phyloP scores from a whole-genome alignment of 257 asterid genomes.

The Nemophila menziesii region DNA sequence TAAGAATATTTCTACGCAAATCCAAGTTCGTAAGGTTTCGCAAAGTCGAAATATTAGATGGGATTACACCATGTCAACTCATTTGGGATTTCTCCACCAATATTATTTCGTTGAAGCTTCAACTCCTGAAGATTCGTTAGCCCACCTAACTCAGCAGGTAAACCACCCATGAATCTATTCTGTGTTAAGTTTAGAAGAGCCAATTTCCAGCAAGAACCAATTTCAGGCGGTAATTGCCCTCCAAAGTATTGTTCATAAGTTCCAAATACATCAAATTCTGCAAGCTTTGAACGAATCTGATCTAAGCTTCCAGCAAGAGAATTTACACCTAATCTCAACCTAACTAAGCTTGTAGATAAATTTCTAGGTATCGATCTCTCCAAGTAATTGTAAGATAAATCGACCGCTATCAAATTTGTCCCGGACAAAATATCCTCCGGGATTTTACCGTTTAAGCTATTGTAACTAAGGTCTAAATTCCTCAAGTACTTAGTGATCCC shows the following conservation, averaged over 20 bases:
- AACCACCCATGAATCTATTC: slow-evolving; percentile 34
- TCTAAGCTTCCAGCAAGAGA: slow-evolving; percentile 28
- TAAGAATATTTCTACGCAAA: slow-evolving; percentile 35
- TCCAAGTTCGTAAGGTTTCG: slow-evolving; percentile 33
- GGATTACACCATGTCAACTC: slow-evolving; percentile 34
- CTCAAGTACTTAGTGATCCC: slow-evolving; percentile 31
- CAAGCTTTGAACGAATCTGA: slow-evolving; percentile 23
- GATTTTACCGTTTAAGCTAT: slow-evolving; percentile 35
- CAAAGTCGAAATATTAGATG: slow-evolving; percentile 36
- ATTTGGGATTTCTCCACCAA: slow-evolving; percentile 47
- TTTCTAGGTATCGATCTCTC: slow-evolving; percentile 41
- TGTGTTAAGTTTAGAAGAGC: slow-evolving; percentile 51
- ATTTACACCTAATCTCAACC: slow-evolving; percentile 70
- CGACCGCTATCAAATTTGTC: slow-evolving; percentile 37
- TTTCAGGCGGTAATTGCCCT: slow-evolving; percentile 49
- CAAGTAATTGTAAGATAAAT: slow-evolving; percentile 48
- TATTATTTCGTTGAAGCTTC: slow-evolving; percentile 40
- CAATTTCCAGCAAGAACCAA: slow-evolving; percentile 34
- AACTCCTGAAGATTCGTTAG: slow-evolving; percentile 49
- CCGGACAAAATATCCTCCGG: slow-evolving; percentile 39
- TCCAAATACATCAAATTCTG: slow-evolving; percentile 44
- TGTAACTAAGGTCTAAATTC: slow-evolving; percentile 59
- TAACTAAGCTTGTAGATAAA: slow-evolving; percentile 26
- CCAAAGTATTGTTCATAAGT: slow-evolving; percentile 36
- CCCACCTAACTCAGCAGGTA: slow-evolving; percentile 35